Evolutionary conservation across 2,329 filamentous ascomycete species (phyloP), one percentile per base, ranked within the genome.

Genomic region (Fusarium mangiferae): DNA sequence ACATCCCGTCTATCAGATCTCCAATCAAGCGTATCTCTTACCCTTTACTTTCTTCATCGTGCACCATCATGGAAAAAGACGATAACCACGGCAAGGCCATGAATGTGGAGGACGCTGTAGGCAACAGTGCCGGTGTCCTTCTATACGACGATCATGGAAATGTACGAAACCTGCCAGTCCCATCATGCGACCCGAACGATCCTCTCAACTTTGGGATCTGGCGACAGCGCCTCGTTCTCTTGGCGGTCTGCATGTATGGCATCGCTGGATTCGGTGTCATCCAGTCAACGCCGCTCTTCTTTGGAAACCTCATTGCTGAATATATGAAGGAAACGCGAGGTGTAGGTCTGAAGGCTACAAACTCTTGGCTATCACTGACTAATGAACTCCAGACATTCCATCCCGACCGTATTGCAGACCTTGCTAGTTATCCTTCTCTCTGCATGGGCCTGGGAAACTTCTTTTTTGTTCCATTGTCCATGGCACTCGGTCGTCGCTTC

Each of bases 1-100:
- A 17, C 4, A 8, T 5, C 11, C 0, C 5, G 4, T 6, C 18
- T n/a, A 2, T 15, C 3, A 6, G 0, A 12, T 22, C 9, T 17
- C 26, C 26, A 17, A 17, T 9, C 4, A 22, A 5, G 3, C 1
- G 15, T 6, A n/a, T 7, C 22, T n/a, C 7, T 10, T n/a, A 14
- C 7, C 7, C n/a, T 7, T 22, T 15, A 11, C 13, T 7, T 10
- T 4, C 44, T 46, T 10, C 9, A 6, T 28, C 20, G 20, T 30
- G 9, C 20, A 22, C 10, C 14, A 42, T 11, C 26, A 51, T 51
- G 48, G 48, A 24, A 8, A 51, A 51, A 7, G n/a, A 35, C 17
- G 30, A 51, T 35, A 14, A 3, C 10, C 17, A 35, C 9, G 30
- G n/a, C n/a, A 51, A 51, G 48, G 48, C 30, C n/a, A 35, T 11